Evolutionary conservation across 495 filamentous ascomycete genomes (phyloP), one percentile per base, ranked within the genome.

Genomic region (Penicillium mononematosum): DNA sequence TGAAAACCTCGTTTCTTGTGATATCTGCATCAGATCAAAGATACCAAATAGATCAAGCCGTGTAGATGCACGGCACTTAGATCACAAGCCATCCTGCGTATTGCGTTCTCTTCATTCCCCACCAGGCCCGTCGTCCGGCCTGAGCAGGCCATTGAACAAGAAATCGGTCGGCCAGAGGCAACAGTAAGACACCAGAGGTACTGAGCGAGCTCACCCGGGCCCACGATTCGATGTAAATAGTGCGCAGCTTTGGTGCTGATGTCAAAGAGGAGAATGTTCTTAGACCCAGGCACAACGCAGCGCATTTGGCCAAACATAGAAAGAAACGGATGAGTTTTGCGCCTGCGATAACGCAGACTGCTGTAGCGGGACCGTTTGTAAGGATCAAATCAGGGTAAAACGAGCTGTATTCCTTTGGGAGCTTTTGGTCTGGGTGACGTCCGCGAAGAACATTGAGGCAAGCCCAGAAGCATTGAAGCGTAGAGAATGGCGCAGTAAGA

Each of bases 211-310:
- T 83, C 4, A 94, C 87, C 17, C 92, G 81, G 2, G 94, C 95
- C 87, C 91, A 98, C 27, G 85, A 91, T 81, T 98, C 94, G 14
- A 96, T 81, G 67, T 92, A 98, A 20, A 98, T 79, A 7, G 82
- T 87, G 43, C 85, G 81, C 64, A 92, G 83, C 66, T 79, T 80
- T 38, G 74, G 78, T 41, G 70, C 55, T 4, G 24, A 41, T 14
- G 55, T 34, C 8, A 31, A 50, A 20, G 27, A 11, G 5, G 36
- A 58, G 31, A 46, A 0, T 25, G 14, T 29, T 48, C 41, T 53
- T 3, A 31, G 19, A 44, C 27, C 14, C 45, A 50, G 50, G 55
- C 17, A 57, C 32, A 24, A 55, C 36, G n/a, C 27, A 34, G 9
- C 2, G 10, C 31, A 19, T 48, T 50, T 34, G 25, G 39, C 29